Base-by-base conservation (phyloP, 2,329 filamentous ascomycete species). In the Myriosclerotinia scirpicola region DNA sequence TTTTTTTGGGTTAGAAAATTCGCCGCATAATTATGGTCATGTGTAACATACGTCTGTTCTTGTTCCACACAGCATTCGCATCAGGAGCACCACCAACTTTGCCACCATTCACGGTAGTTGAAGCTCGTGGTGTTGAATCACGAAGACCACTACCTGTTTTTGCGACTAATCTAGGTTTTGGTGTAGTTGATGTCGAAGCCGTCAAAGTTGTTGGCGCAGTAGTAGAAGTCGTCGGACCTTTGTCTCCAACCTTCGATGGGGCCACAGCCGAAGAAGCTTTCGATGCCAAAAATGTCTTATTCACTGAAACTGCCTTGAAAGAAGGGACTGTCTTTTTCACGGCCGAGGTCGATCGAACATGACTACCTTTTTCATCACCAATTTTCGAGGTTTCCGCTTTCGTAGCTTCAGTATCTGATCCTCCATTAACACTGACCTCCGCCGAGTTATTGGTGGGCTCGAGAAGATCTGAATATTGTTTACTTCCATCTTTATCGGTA, bases 261-360 rank as follows among this genome's bases (percentile, higher is more conserved):
- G 80, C 75, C 68, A 75, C 77, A 64, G 78, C 77, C 22, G 80
- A 76, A 22, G 82, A 76, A 55, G 79, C 83, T 78, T 94, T 94
- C 68, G 90, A 86, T n/a, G 85, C 86, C 46, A 95, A 82, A 75
- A 94, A 96, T 54, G 87, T 92, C 78, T 91, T 93, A 71, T 93
- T 94, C 71, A 94, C 90, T 6, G 90, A 93, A 58, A 95, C 90
- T 22, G 91, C 86, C 78, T 95, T 96, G 83, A 96, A 95, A 15
- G 87, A 89, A 22, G 88, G 80, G 26, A 88, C 87, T 11, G 62
- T 53, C 78, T 92, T 94, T 83, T 91, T 93, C 69, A 87, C 81
- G 4, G 87, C 75, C 69, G 88, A 83, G 70, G 82, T 80, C 11
- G 81, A 81, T 67, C 86, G 86, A 68, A 80, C 79, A 76, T 91